Conservation (phyloP, 2,329 filamentous ascomycete genomes). For the Aspergillus bombycis region DNA sequence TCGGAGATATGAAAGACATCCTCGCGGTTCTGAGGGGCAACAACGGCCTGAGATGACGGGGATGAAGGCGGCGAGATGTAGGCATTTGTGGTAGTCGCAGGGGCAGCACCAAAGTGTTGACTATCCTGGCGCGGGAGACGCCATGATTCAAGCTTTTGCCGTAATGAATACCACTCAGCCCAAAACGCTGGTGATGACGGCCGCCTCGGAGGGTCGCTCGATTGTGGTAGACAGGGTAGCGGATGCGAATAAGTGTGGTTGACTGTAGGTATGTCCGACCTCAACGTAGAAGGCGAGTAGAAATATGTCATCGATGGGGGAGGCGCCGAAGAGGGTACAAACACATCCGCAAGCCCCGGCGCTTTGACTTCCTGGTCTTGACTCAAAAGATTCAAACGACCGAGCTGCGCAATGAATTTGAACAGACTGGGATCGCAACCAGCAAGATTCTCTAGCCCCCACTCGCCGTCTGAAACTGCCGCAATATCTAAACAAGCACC, state of each 20-base stretch:
- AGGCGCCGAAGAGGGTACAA: slow-evolving; percentile 28
- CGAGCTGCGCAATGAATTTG: slow-evolving; percentile 80
- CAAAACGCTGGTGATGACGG: slow-evolving; percentile 62
- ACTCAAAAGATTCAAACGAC: slow-evolving; percentile 80
- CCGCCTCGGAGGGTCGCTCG: slow-evolving; percentile 22
- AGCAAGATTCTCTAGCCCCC: slow-evolving; percentile 79
- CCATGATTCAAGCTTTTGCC: slow-evolving; percentile 77
- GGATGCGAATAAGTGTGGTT: slow-evolving; percentile 41
- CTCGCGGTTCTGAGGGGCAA: slow-evolving; percentile 64
- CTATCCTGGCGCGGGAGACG: slow-evolving; percentile 56
- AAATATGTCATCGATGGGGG: slow-evolving; percentile 40
- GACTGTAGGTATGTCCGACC: slow-evolving; percentile 36
- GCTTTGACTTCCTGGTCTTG: slow-evolving; percentile 58
- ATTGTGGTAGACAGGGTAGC: slow-evolving; percentile 33
- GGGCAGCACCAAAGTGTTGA: slow-evolving; percentile 15
- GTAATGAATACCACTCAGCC: slow-evolving; percentile 82
- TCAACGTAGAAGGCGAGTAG: slow-evolving; percentile 20
- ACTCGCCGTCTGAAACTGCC: slow-evolving; percentile 67
- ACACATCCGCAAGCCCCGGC: slow-evolving; percentile 15
- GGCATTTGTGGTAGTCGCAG: slow-evolving; percentile 21
- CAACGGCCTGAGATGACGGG: slow-evolving; percentile 29
- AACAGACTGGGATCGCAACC: slow-evolving; percentile 88
- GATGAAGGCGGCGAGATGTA: slow-evolving; percentile 35
- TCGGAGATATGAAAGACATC: slow-evolving; percentile 84
- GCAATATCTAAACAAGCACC: slow-evolving; percentile 66